Conservation (phyloP, 2,329 filamentous ascomycete genomes). For the Fusarium pseudoanthophilum region DNA sequence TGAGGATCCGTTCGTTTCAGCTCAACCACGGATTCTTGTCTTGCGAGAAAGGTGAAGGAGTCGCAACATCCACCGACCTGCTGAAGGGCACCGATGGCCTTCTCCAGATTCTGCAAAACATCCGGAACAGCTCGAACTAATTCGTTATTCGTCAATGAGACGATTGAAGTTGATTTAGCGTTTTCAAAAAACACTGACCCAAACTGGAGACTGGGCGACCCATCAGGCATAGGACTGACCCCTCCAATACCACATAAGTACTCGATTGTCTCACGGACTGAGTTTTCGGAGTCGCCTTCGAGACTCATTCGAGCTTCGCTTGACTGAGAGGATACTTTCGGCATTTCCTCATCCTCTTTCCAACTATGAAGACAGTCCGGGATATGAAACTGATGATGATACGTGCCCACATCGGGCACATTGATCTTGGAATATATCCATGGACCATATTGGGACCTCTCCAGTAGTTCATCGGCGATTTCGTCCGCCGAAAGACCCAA, state of each 20-base stretch:
- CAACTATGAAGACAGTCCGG: accelerated
- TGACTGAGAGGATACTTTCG: no score
- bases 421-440: neutral
- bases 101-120: accelerated
- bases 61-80: neutral
- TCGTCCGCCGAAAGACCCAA: neutral
- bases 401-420: accelerated
- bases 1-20: no score
- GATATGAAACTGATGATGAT: accelerated
- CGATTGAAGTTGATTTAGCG: accelerated
- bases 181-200: accelerated
- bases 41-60: neutral
- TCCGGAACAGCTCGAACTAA: accelerated
- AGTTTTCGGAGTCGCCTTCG: no score
- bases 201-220: accelerated
- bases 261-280: accelerated
- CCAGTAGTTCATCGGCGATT: neutral
- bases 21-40: accelerated
- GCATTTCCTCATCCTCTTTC: no score
- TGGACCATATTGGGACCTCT: neutral
- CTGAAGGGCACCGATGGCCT: accelerated
- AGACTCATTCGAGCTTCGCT: no score
- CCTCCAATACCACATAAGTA: accelerated
- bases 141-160: accelerated
- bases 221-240: neutral